phyloP scores from a whole-genome alignment of 2,329 filamentous ascomycete species.

The Monilinia polystroma region DNA sequence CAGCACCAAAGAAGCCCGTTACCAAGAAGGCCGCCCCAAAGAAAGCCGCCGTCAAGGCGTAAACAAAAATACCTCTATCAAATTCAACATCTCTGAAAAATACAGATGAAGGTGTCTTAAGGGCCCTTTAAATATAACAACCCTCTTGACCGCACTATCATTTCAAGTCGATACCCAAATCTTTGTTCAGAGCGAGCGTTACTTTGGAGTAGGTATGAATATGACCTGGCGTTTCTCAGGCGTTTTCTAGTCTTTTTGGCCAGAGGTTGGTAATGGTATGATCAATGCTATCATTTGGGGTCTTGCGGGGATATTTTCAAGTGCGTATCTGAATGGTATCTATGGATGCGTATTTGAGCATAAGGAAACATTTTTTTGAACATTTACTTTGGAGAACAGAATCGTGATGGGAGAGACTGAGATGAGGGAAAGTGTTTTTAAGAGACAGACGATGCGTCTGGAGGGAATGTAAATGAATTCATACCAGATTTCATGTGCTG shows the following conservation, averaged over 20 bases:
- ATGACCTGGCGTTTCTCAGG: constrained; percentile 16
- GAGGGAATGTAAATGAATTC: constrained; percentile 11
- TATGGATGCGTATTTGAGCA: constrained; percentile 16
- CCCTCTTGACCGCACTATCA: constrained; percentile 10
- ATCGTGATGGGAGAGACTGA: not conserved
- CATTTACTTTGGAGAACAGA: not conserved
- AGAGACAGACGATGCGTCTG: not conserved
- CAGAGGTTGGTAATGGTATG: constrained; percentile 2
- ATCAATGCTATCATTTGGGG: constrained; percentile 5
- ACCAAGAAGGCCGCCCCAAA: constrained; percentile 14
- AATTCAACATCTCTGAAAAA: not conserved
- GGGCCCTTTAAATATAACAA: constrained; percentile 10
- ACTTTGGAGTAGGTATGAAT: constrained; percentile 18
- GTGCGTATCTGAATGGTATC: constrained; percentile 10
- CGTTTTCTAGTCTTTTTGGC: constrained; percentile 11
- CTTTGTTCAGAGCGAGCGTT: constrained; percentile 15
- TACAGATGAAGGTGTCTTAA: constrained; percentile 11
- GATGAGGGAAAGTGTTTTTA: not conserved
- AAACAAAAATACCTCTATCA: constrained; percentile 2
- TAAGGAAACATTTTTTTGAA: not conserved
- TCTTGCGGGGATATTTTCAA: not conserved
- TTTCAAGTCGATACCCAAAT: constrained; percentile 9
- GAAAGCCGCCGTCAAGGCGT: constrained; percentile 3
- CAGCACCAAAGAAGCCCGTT: constrained; percentile 42
- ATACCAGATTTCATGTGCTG: not conserved